Conservation (phyloP, 768 basidiomycete species). For the Chalciporus sphaerocephalus region DNA sequence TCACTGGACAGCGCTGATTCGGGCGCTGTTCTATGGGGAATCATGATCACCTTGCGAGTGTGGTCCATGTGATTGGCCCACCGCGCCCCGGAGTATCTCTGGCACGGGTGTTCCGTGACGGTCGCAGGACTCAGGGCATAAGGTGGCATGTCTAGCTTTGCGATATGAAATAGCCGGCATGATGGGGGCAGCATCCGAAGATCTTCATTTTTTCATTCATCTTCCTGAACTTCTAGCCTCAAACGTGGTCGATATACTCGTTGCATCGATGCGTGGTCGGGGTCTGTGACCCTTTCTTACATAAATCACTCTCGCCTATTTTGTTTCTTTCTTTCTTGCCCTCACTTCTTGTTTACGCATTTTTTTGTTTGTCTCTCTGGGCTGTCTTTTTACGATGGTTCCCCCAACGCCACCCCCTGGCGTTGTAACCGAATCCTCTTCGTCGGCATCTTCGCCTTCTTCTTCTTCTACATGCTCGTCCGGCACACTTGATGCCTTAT, state of each 20-base stretch:
- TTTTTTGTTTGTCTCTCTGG: neutral
- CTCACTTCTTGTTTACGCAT: neutral
- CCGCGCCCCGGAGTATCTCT: neutral
- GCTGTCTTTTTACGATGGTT: constrained; percentile 6
- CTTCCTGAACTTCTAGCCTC: constrained; percentile 10
- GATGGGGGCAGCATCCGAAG: neutral
- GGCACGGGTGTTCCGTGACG: neutral
- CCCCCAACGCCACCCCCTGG: neutral
- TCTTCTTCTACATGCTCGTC: neutral
- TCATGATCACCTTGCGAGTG: neutral
- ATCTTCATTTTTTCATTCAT: neutral
- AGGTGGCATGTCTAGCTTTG: neutral
- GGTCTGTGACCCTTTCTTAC: neutral
- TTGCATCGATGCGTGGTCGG: neutral
- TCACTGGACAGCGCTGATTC: neutral
- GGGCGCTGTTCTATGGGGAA: neutral
- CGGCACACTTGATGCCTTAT: constrained; percentile 1
- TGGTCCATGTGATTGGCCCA: constrained; percentile 3
- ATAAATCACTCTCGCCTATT: neutral
- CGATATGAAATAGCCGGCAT: neutral
- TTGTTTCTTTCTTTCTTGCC: neutral
- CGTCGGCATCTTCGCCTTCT: neutral
- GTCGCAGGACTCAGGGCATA: neutral
- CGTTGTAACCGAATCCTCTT: neutral
- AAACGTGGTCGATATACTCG: constrained; percentile 1